Conservation (phyloP, 257 asterid species). For the Leonotis leonurus region DNA sequence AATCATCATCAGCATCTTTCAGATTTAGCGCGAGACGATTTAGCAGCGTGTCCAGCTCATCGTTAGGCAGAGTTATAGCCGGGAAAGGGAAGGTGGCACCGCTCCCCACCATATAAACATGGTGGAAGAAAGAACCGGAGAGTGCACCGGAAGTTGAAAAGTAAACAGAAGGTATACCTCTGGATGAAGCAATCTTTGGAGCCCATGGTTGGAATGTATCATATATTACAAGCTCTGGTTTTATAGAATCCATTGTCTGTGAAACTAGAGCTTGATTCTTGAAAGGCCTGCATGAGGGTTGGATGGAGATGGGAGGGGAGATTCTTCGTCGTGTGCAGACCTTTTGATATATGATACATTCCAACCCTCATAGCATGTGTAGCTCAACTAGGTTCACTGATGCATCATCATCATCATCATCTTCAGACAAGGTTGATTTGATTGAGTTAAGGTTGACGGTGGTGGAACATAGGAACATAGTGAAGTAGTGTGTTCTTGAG, state of each 20-base stretch:
- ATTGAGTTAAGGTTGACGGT: not conserved
- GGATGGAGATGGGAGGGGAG: constrained; percentile 17
- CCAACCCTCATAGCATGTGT: constrained; percentile 18
- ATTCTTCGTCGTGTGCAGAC: constrained; percentile 27
- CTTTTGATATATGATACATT: too few species aligned
- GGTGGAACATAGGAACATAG: not conserved
- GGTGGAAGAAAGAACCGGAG: constrained; percentile 20
- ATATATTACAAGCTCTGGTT: constrained; percentile 34
- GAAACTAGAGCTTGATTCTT: constrained; percentile 21
- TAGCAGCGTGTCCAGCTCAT: not conserved
- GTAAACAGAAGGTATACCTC: constrained; percentile 23
- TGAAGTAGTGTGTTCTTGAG: not conserved
- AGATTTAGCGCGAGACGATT: not conserved
- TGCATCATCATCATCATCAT: not conserved
- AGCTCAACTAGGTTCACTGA: constrained; percentile 18
- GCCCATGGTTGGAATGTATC: constrained; percentile 52
- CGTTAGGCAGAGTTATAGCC: constrained; percentile 17
- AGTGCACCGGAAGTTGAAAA: constrained; percentile 31
- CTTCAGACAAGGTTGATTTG: not conserved
- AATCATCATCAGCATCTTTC: constrained; percentile 15
- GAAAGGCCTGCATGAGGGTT: constrained; percentile 18
- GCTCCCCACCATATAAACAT: constrained; percentile 1
- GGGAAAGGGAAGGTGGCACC: constrained; percentile 23
- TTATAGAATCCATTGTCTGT: constrained; percentile 11
- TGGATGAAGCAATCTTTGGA: constrained; percentile 27